phyloP scores from a whole-genome alignment of 2,329 filamentous ascomycete species.

The Lecanicillium sp. region DNA sequence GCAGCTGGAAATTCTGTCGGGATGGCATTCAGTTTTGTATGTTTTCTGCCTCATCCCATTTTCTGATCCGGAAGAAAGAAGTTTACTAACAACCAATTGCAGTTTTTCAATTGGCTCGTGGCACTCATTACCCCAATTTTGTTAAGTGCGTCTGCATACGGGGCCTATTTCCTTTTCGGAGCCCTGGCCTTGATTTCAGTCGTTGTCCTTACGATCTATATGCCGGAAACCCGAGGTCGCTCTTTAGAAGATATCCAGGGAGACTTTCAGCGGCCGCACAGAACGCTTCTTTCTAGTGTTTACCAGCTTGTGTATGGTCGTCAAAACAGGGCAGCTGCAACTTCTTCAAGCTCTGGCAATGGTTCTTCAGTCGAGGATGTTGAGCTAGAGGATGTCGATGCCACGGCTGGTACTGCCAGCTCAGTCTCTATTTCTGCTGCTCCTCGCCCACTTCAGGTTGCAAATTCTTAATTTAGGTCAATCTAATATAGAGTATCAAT shows the following conservation, averaged over 20 bases:
- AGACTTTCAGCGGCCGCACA: background rate
- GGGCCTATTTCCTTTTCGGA: constrained; percentile 38
- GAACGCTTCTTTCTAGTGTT: too few relatives aligned
- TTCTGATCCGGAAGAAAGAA: background rate
- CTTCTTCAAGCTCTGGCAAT: too few relatives aligned
- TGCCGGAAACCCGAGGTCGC: constrained; percentile 34
- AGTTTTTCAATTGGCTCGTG: constrained; percentile 35
- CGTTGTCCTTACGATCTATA: constrained; percentile 25
- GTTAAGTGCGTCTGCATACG: constrained; percentile 28
- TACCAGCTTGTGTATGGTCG: too few relatives aligned
- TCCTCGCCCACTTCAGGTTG: too few relatives aligned
- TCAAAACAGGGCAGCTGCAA: too few relatives aligned
- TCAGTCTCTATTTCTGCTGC: too few relatives aligned
- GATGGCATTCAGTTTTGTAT: background rate
- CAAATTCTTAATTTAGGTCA: too few relatives aligned
- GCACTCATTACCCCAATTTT: constrained; percentile 35
- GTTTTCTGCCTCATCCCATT: background rate
- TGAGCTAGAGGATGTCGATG: too few relatives aligned
- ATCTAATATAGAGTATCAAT: too few relatives aligned
- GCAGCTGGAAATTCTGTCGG: constrained; percentile 18
- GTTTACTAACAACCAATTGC: background rate
- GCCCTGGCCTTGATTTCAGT: constrained; percentile 28
- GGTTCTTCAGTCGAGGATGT: too few relatives aligned
- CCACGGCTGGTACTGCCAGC: too few relatives aligned
- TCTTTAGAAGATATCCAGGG: constrained; percentile 29